Conservation (phyloP, 768 basidiomycete species). For the Podaxis sp. region DNA sequence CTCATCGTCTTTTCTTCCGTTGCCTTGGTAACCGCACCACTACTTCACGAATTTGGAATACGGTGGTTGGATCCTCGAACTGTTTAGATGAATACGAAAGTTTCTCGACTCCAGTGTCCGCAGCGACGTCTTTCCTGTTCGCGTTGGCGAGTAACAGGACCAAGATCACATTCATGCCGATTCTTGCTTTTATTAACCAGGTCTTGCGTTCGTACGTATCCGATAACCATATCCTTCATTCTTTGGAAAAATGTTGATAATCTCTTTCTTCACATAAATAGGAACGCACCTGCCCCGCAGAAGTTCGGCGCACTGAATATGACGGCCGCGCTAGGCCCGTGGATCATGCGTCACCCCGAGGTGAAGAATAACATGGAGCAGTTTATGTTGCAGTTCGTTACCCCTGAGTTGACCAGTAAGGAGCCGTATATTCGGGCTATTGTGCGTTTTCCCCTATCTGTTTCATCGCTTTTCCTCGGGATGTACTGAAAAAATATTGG, state of each 20-base stretch:
- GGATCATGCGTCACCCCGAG: conserved; percentile 84
- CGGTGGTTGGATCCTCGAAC: background rate
- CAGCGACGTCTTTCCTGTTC: conserved; percentile 80
- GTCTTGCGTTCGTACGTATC: conserved; percentile 63
- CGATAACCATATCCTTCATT: background rate
- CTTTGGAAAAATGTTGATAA: background rate
- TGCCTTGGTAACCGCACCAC: conserved; percentile 4
- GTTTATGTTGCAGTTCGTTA: conserved; percentile 72
- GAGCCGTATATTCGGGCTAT: conserved; percentile 79
- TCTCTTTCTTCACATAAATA: conserved; percentile 16
- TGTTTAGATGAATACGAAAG: conserved; percentile 77
- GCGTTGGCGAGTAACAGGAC: conserved; percentile 77
- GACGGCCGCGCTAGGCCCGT: conserved; percentile 70
- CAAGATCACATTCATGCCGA: conserved; percentile 78
- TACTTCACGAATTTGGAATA: background rate
- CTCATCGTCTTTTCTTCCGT: background rate
- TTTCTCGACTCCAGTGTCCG: conserved; percentile 72
- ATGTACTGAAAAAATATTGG: conserved; percentile 8
- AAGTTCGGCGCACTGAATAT: conserved; percentile 87
- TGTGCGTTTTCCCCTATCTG: conserved; percentile 45
- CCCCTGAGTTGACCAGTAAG: conserved; percentile 64
- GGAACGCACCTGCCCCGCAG: conserved; percentile 54
- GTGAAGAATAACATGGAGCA: conserved; percentile 76
- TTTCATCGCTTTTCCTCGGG: background rate
- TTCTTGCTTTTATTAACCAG: conserved; percentile 74